Evolutionary conservation across 805 yeast species (phyloP).

Genomic region (Pichia cephalocereana): DNA sequence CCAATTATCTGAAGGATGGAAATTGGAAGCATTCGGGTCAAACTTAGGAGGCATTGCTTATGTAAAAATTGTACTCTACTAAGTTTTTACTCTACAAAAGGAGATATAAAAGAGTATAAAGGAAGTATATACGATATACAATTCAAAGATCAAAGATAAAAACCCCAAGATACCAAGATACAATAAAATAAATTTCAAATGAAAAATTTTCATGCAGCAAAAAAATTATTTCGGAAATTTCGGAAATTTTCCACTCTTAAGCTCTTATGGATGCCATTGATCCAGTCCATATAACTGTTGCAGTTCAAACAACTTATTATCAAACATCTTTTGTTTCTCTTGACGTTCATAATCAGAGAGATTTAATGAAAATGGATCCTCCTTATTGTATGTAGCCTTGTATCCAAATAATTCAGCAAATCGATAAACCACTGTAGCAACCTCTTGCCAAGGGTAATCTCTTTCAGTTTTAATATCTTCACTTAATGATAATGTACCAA

Average conservation of each 20-base stretch:
- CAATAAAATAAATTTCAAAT: no score
- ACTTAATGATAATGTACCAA: constrained; percentile 15
- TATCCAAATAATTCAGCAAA: constrained; percentile 17
- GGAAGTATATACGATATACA: no score
- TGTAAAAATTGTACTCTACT: background rate
- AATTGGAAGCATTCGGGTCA: constrained; percentile 27
- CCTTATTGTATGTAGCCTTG: constrained; percentile 15
- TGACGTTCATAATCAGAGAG: constrained; percentile 1
- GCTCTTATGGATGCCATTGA: background rate
- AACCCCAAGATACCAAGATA: no score
- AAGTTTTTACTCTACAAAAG: no score
- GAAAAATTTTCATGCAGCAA: no score
- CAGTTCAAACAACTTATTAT: background rate
- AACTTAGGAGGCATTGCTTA: constrained; percentile 32
- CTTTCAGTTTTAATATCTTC: constrained; percentile 3
- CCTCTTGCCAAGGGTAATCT: constrained; percentile 12
- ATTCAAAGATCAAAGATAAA: no score
- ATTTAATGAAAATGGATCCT: background rate
- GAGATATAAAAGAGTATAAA: no score
- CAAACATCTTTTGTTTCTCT: constrained; percentile 1
- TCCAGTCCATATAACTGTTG: constrained; percentile 8
- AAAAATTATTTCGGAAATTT: no score
- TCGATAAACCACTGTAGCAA: constrained; percentile 14
- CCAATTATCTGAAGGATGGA: constrained; percentile 22
- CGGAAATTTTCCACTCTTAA: no score